Conservation (phyloP, 768 basidiomycete genomes). For the Paxillus ammoniavirescens region DNA sequence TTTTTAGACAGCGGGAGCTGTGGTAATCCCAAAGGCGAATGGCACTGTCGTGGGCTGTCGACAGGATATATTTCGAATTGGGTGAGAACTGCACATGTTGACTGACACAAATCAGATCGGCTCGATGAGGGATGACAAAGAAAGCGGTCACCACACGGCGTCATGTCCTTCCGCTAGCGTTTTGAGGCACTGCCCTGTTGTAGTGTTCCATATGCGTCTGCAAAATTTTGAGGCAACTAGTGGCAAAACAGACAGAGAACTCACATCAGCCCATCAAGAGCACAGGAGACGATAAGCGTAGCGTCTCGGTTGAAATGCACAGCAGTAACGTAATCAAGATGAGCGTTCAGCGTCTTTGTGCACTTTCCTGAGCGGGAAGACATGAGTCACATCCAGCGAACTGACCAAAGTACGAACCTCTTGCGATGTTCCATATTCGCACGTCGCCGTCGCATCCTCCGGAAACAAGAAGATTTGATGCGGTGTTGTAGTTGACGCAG, state of each 20-base stretch:
- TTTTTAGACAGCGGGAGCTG: constrained; percentile 85
- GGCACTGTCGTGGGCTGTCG: constrained; percentile 89
- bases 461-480: constrained; percentile 86
- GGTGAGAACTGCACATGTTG: constrained; percentile 95
- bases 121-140: background rate
- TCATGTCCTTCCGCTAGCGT: constrained; percentile 90
- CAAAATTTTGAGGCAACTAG: background rate
- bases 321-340: constrained; percentile 92
- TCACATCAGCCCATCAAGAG: constrained; percentile 92
- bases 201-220: constrained; percentile 95
- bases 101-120: constrained; percentile 35
- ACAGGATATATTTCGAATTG: constrained; percentile 92
- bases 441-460: constrained; percentile 94
- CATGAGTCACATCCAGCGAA: background rate
- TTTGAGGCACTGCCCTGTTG: constrained; percentile 92
- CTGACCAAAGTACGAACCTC: constrained; percentile 47
- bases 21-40: constrained; percentile 97
- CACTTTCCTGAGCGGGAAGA: constrained; percentile 57
- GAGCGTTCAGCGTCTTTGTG: constrained; percentile 85
- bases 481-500: constrained; percentile 87
- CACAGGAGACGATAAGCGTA: constrained; percentile 86
- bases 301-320: constrained; percentile 94
- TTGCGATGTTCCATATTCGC: constrained; percentile 85
- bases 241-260: background rate
- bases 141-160: constrained; percentile 62